Percentiles rank a stretch among this genome's conserved stretches.
Conservation (phyloP, 2,329 filamentous ascomycete species). For the Xylaria arbuscula region DNA sequence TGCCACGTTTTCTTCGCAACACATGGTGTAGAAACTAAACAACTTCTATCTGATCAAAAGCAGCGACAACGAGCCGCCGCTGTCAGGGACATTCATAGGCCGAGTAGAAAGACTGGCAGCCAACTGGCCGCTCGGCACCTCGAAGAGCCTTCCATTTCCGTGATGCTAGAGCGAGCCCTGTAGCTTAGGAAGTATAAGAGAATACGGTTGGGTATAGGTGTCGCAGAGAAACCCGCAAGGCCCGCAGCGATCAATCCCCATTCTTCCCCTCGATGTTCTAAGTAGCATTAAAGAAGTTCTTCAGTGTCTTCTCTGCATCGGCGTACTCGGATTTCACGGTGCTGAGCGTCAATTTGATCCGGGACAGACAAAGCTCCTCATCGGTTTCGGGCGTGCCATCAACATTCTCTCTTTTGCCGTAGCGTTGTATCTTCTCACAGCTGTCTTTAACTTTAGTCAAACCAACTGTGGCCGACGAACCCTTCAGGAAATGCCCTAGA, state of each 20-base stretch:
- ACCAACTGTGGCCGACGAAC: constrained; percentile 93
- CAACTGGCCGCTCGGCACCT: constrained; percentile 40
- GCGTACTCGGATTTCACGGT: constrained; percentile 81
- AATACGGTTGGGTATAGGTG: constrained; percentile 33
- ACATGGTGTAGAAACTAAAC: constrained; percentile 41
- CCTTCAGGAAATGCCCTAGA: constrained; percentile 96
- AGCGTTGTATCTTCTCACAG: constrained; percentile 97
- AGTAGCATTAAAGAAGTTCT: constrained; percentile 69
- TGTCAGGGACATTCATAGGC: constrained; percentile 38
- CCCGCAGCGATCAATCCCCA: constrained; percentile 11
- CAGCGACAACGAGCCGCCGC: constrained; percentile 36
- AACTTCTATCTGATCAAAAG: constrained; percentile 43
- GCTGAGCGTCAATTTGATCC: constrained; percentile 75
- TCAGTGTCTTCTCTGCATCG: constrained; percentile 77
- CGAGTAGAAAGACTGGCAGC: constrained; percentile 35
- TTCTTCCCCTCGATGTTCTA: constrained; percentile 33
- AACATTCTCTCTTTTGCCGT: constrained; percentile 83
- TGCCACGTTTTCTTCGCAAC: constrained; percentile 29
- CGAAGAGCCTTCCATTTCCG: constrained; percentile 52
- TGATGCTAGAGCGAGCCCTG: constrained; percentile 43
- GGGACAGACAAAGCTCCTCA: constrained; percentile 73
- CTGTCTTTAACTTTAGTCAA: constrained; percentile 90
- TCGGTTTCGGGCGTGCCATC: constrained; percentile 76
- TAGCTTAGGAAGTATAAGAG: constrained; percentile 18
- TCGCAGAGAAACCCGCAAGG: constrained; percentile 20